These are phyloP conservation scores for Kurtzmaniella quercitrusa DNA, from an alignment of 1,139 yeast genomes.

Conservation along the genomic window DNA sequence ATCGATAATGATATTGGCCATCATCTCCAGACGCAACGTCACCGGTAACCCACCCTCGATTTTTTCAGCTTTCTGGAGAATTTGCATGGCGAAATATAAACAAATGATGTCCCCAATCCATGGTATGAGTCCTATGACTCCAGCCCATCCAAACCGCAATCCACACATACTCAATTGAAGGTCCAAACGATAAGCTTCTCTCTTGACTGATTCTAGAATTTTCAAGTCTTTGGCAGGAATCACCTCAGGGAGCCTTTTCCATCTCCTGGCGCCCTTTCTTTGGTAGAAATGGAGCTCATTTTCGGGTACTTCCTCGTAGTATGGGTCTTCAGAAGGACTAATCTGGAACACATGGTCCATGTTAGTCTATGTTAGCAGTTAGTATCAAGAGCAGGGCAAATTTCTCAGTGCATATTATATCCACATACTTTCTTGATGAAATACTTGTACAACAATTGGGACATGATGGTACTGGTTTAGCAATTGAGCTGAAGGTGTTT, in stretches of 20 bases:
- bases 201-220: slow-evolving; percentile 49
- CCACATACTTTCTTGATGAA: slow-evolving; percentile 40
- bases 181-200: slow-evolving; percentile 64
- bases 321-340: slow-evolving; percentile 40
- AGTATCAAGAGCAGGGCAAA: too few relatives aligned
- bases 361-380: slow-evolving; percentile 24
- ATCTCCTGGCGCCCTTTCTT: slow-evolving; percentile 43
- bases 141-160: slow-evolving; percentile 67
- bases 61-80: slow-evolving; percentile 47
- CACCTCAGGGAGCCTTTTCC: slow-evolving; percentile 49
- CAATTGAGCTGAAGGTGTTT: background rate
- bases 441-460: slow-evolving; percentile 21
- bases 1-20: slow-evolving; percentile 58
- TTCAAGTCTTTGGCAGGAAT: slow-evolving; percentile 51
- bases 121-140: slow-evolving; percentile 67
- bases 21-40: slow-evolving; percentile 46
- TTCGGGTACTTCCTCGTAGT: slow-evolving; percentile 46
- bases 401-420: too few relatives aligned
- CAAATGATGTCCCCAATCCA: slow-evolving; percentile 56
- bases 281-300: slow-evolving; percentile 44
- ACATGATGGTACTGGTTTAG: background rate
- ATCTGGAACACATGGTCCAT: slow-evolving; percentile 30
- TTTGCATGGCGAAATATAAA: slow-evolving; percentile 43
- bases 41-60: slow-evolving; percentile 67
- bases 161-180: slow-evolving; percentile 62